Conservation (phyloP, 1,139 yeast genomes). For the Debaryomyces singareniensis region DNA sequence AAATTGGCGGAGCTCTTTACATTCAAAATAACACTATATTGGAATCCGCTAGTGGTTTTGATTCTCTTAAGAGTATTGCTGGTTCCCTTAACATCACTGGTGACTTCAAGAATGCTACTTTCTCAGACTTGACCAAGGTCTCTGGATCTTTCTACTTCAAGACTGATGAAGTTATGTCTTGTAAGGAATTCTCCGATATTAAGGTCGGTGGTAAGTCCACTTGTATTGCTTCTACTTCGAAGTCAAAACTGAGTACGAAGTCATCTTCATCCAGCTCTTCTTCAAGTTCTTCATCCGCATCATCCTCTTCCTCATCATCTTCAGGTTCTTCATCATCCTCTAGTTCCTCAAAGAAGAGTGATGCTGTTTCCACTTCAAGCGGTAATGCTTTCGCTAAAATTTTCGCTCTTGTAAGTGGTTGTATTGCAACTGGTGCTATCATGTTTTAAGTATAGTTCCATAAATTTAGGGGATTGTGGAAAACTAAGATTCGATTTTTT, state of each 20-base stretch:
- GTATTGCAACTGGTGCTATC: conserved; percentile 60
- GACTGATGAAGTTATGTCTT: conserved; percentile 65
- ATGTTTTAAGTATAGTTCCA: too few relatives aligned
- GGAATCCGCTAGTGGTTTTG: conserved; percentile 64
- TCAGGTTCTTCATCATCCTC: conserved; percentile 5
- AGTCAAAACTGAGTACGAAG: conserved; percentile 31
- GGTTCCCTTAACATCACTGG: conserved; percentile 86
- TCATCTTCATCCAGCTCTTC: conserved; percentile 20
- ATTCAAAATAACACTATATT: conserved; percentile 78
- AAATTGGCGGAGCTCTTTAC: conserved; percentile 84
- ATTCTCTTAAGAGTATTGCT: conserved; percentile 62
- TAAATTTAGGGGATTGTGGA: too few relatives aligned
- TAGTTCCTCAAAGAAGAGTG: conserved; percentile 13
- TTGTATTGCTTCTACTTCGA: conserved; percentile 56
- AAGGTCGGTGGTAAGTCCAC: conserved; percentile 81
- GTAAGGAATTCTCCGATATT: conserved; percentile 69
- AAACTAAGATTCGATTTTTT: too few relatives aligned
- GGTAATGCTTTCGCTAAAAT: conserved; percentile 22
- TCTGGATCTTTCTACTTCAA: conserved; percentile 88
- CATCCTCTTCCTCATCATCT: conserved; percentile 20
- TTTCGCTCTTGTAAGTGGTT: conserved; percentile 48
- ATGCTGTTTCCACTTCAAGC: conserved; percentile 21
- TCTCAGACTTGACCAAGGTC: conserved; percentile 67
- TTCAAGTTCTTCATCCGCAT: conserved; percentile 21
- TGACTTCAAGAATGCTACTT: conserved; percentile 71